A percentile compares a stretch with the other conserved stretches of the same genome.
phyloP scores from a whole-genome alignment of 192 early-diverging fungal species.

The Rhizoclosmatium sp. region DNA sequence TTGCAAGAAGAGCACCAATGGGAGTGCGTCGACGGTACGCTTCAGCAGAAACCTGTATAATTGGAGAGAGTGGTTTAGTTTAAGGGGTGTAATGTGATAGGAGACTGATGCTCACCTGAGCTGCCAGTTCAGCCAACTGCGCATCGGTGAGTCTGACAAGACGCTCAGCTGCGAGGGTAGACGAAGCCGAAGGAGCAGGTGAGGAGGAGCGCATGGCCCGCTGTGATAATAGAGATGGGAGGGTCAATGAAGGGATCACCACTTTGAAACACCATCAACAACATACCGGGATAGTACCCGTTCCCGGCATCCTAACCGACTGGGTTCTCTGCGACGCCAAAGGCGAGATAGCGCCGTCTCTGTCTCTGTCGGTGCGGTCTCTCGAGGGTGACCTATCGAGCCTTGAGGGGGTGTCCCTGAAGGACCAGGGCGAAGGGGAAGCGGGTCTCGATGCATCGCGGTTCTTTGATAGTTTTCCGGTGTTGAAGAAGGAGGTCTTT shows the following conservation, averaged over 20 bases:
- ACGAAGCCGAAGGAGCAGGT: conserved; percentile 27
- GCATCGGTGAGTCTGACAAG: conserved; percentile 37
- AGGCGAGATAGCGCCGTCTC: no score
- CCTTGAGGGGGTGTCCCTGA: background rate
- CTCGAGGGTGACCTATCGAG: background rate
- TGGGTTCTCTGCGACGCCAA: no score
- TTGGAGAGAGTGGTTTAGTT: background rate
- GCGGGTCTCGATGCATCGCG: no score
- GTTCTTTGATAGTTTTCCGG: no score
- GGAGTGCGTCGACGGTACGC: conserved; percentile 40
- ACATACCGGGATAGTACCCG: no score
- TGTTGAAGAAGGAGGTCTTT: background rate
- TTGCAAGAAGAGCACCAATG: conserved; percentile 37
- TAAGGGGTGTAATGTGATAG: background rate
- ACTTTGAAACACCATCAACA: background rate
- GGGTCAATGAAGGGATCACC: background rate
- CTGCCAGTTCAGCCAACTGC: conserved; percentile 36
- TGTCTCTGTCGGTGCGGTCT: background rate
- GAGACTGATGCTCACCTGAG: conserved; percentile 14
- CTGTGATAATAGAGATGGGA: background rate
- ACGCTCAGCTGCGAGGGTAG: conserved; percentile 38
- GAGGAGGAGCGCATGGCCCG: conserved; percentile 31
- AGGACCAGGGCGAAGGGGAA: background rate
- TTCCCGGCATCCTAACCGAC: no score
- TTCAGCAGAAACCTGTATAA: conserved; percentile 34